These are phyloP conservation scores for Lecanicillium sp. DNA, from an alignment of 2,329 filamentous ascomycete species.

Conservation along the genomic window DNA sequence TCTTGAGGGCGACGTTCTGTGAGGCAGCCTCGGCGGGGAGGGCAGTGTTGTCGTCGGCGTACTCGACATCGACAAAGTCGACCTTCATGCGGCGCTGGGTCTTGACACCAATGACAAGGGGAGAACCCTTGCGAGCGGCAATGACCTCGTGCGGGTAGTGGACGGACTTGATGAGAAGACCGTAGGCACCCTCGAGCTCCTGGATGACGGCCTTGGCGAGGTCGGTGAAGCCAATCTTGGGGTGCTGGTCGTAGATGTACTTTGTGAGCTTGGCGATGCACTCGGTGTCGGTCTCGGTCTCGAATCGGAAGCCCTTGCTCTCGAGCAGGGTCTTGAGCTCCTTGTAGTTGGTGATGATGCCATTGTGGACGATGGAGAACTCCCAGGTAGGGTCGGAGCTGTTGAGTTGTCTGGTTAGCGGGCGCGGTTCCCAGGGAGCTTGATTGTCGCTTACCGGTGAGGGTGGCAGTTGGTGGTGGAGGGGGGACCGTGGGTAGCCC, in stretches of 20 bases:
- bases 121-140: constrained; percentile 96
- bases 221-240: constrained; percentile 90
- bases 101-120: constrained; percentile 93
- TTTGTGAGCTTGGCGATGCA: constrained; percentile 99
- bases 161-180: constrained; percentile 94
- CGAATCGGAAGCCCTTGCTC: constrained; percentile 95
- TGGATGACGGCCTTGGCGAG: constrained; percentile 96
- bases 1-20: constrained; percentile 96
- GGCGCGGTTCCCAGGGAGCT: too few relatives aligned
- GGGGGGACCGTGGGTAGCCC: constrained; percentile 95
- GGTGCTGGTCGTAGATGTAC: constrained; percentile 94
- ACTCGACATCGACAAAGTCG: constrained; percentile 98
- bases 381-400: constrained; percentile 94
- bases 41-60: constrained; percentile 74
- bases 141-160: constrained; percentile 98
- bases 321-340: constrained; percentile 90
- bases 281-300: constrained; percentile 98
- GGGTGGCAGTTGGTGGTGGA: constrained; percentile 97
- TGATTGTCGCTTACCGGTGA: constrained; percentile 90
- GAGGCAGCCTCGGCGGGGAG: constrained; percentile 91
- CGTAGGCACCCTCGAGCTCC: constrained; percentile 96
- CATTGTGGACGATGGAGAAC: constrained; percentile 97
- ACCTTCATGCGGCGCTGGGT: constrained; percentile 99
- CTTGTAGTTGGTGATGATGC: constrained; percentile 99
- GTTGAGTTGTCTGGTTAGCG: too few relatives aligned